Evolutionary conservation across 495 filamentous ascomycete genomes (phyloP), one percentile per base, ranked within the genome.

Genomic region (Aspergillus heteromorphus): DNA sequence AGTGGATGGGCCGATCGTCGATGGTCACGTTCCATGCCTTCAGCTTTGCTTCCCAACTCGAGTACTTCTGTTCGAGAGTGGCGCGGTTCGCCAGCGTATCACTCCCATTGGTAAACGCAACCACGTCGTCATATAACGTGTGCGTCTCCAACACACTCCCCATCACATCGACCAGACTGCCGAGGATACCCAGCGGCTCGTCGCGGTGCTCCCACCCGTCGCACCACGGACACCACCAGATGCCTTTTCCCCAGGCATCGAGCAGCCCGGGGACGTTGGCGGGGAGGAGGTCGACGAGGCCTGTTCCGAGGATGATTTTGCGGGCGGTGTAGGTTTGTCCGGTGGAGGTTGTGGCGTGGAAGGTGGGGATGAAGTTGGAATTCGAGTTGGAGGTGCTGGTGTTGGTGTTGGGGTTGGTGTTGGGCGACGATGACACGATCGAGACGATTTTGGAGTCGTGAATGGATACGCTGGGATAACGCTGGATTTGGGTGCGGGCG

Each of bases 171-270:
- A 63, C 60, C 0, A 83, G 62, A 21, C 59, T 54, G 18, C 71
- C 74, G 0, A 84, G 65, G 31, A 82, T 71, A 0, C 79, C 81
- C 9, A 84, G 72, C 4, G 79, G 55, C 58, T 82, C 76, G 58
- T 81, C 77, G 0, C 73, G 74, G 68, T 82, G 79, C 63, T 83
- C 80, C 55, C 74, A 79, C 10, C 80, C 81, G 60, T 84, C 81
- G 58, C 81, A 84, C 81, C 81, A 84, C 0, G 79, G 79, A 49
- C 81, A 84, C 79, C 80, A 83, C 64, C 72, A 84, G 53, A 82
- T 77, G 49, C 81, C 80, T 58, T 81, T 73, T 29, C 81, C 81
- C 71, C 75, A 84, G 54, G 64, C 74, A 47, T 78, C 73, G 13
- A 55, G 9, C 2, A 84, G 48, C 5, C 81, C 81, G 0, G 80